Base-by-base conservation (phyloP, 106 monocot species). In the Vanilla planifolia region DNA sequence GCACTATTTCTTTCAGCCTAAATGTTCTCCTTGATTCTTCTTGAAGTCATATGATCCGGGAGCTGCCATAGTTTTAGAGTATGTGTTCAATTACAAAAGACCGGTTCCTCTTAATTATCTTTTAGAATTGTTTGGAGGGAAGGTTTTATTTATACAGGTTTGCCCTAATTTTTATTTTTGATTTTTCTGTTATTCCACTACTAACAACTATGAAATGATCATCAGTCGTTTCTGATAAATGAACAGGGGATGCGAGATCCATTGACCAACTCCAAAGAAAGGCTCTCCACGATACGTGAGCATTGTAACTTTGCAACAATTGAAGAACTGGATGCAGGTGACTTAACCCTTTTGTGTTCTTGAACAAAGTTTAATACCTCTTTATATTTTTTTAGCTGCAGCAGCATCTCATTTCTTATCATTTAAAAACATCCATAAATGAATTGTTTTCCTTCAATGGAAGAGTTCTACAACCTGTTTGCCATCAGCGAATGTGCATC, bases 11-110 rank as follows among this genome's bases (percentile, higher is more conserved):
- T 51, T 45, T 10, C 19, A 30, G 28, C 35, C 19, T 57, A 20
- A 7, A 2, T 8, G 57, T 60, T 24, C 48, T 73, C 70, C 80
- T 74, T 85, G 66, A 94, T 52, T 43, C 61, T 17, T 28, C 43
- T 51, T 66, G 8, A 53, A 96, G 95, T 91, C 96, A 52, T 82
- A 88, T 76, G 96, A 98, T 82, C 96, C 96, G 56, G 96, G 96
- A 8, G 88, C 73, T 41, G 61, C 67, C 33, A 46, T 74, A 0
- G 73, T 98, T 67, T 32, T 98, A 21, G 92, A 88, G 70, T 75
- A 81, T 26, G 62, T 98, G 43, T 73, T 92, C 32, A 85, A 64
- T 48, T 82, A 92, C 66, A 79, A 66, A 50, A 47, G 88, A 46
- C 72, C 69, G 39, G 68, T 98, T 71, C 98, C 98, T 72, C 79